Evolutionary conservation across 2,329 filamentous ascomycete species (phyloP).

Genomic region (Pestalotiopsis fici): DNA sequence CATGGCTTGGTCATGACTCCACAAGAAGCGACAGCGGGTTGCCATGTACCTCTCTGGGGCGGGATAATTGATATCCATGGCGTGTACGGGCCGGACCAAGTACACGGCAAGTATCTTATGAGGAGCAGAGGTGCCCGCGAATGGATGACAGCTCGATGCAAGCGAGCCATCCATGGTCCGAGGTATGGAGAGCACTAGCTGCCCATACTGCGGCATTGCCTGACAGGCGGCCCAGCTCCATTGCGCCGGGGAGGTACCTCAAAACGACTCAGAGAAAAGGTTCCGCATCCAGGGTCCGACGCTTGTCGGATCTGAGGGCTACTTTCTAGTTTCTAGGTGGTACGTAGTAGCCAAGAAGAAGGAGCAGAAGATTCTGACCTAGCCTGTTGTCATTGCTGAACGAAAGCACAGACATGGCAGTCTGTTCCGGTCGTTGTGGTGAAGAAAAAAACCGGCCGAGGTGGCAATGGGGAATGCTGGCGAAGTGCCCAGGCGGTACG

Average conservation of each 20-base stretch:
- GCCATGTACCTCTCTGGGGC: not conserved
- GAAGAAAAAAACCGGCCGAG: not conserved
- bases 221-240: not conserved
- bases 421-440: not conserved
- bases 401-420: not conserved
- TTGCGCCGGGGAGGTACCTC: not conserved
- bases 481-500: not conserved
- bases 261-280: not conserved
- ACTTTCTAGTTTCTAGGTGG: not conserved
- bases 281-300: not conserved
- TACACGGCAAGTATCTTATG: not conserved
- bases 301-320: not conserved
- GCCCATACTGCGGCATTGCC: not conserved
- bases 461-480: slow-evolving; percentile 7
- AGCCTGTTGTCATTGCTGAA: not conserved
- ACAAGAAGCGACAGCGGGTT: not conserved
- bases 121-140: not conserved
- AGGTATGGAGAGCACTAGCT: not conserved
- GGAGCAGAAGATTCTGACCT: not conserved
- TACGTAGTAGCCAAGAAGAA: not conserved
- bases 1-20: not conserved
- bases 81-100: not conserved
- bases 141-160: not conserved
- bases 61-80: not conserved
- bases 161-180: not conserved